phyloP scores from a whole-genome alignment of 345 rosid genomes.

The Lenwebbia sp. region DNA sequence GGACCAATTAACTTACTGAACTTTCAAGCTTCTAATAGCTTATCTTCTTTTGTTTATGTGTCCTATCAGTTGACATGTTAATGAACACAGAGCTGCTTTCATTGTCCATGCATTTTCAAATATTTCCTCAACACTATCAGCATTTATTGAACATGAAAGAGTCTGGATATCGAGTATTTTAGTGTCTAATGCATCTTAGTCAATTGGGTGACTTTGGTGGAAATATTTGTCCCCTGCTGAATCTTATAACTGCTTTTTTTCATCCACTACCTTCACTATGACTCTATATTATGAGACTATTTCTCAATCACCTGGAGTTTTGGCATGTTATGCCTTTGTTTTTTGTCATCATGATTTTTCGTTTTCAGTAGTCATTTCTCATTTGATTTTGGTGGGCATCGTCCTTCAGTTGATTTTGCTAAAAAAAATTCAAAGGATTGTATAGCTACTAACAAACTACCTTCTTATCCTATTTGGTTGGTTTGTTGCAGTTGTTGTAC shows the following conservation, averaged over 20 bases:
- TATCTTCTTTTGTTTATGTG: background rate
- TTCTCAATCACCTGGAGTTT: background rate
- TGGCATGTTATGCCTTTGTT: background rate
- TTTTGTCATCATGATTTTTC: background rate
- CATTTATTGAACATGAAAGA: background rate
- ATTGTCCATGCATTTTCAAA: background rate
- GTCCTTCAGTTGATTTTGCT: background rate
- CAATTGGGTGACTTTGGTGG: background rate
- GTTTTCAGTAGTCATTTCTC: background rate
- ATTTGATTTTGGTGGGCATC: background rate
- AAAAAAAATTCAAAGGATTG: background rate
- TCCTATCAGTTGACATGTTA: background rate
- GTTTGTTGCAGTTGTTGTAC: conserved; percentile 69
- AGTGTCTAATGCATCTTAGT: background rate
- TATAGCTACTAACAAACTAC: background rate
- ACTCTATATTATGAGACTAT: background rate
- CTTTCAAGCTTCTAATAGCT: background rate
- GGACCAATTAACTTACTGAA: background rate
- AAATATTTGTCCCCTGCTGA: background rate
- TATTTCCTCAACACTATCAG: background rate
- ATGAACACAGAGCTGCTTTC: background rate
- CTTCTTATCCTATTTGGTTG: conserved; percentile 9
- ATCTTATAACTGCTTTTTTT: background rate
- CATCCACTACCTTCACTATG: background rate
- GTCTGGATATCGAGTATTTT: background rate